Evolutionary conservation across 257 asterid species (phyloP).

Genomic region (Agastache rugosa): DNA sequence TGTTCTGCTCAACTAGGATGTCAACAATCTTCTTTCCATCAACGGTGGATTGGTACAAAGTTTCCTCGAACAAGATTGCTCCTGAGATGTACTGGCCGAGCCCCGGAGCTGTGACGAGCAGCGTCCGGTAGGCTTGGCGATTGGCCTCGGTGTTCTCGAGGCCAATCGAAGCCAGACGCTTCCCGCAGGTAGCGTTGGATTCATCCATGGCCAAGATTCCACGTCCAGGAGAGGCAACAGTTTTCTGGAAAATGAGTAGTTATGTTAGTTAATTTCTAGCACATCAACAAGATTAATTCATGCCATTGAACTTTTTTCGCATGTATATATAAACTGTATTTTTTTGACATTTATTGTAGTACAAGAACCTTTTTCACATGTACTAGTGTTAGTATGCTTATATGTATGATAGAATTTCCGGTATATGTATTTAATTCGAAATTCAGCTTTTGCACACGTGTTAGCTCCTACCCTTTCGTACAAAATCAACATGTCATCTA

Average conservation of each 20-base stretch:
- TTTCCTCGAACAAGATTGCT: conserved; percentile 76
- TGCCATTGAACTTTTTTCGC: neutral
- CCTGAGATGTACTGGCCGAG: conserved; percentile 71
- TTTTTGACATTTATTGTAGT: neutral
- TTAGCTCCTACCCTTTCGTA: neutral
- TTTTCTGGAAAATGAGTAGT: conserved; percentile 46
- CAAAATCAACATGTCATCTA: no score
- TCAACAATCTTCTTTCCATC: conserved; percentile 79
- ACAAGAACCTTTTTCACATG: no score
- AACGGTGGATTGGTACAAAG: conserved; percentile 68
- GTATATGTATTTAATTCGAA: neutral
- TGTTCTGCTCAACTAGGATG: conserved; percentile 65
- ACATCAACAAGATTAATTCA: neutral
- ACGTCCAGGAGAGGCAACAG: conserved; percentile 77
- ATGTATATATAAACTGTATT: neutral
- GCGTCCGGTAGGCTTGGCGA: conserved; percentile 71
- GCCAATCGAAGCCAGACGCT: conserved; percentile 75
- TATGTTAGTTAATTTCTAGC: neutral
- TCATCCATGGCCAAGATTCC: conserved; percentile 82
- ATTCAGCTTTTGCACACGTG: neutral
- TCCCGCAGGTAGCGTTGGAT: conserved; percentile 80
- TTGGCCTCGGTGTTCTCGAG: conserved; percentile 77
- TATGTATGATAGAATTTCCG: no score
- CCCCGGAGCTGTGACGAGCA: conserved; percentile 69
- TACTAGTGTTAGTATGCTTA: no score